Base-by-base conservation (phyloP, 352 stramenopile species). In the Pythium pectinolyticum region DNA sequence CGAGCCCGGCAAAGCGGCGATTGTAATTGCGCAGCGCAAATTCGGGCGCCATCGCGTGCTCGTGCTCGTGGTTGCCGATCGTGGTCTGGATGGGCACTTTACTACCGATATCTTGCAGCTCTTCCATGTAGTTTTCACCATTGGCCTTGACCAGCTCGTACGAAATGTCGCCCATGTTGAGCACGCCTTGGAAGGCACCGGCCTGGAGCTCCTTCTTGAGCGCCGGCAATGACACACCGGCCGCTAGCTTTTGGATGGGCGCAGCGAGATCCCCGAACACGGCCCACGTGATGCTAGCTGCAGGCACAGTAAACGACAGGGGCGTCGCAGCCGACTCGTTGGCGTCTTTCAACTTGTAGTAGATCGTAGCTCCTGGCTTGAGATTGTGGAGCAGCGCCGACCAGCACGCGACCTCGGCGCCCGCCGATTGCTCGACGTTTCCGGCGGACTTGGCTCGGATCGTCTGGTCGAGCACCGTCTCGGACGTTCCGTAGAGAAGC, bases 31-130 rank as follows among this genome's bases (percentile, higher is more conserved):
- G 80, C n/a, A 93, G 62, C 6, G 84, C 67, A 25, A 89, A 69
- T 15, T 78, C 55, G 1, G 80, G 82, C 5, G 76, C 60, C 12
- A 77, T 48, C 1, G 67, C 82, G 62, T 89, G 84, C 43, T 88
- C 70, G 57, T 90, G 82, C 64, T 93, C 84, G 59, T 93, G 84
- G 65, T 91, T 93, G 59, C 84, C 84, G 39, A 89, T 81, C 9
- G 84, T 93, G 20, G 70, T 78, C 63, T 89, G 84, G 73, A 93
- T 90, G 2, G 82, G 78, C 24, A 90, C 79, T 47, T 67, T 70
- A 2, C 75, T 77, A 32, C 77, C 84, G 51, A 91, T 73, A 11
- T 74, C 55, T 48, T 84, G 72, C 15, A 93, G 66, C 61, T 80
- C 74, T 15, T 93, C 68, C 80, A 93, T 89, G 67, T 88, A 93